Conservation (phyloP, 306 rosid species). For the Erythrophleum fordii region DNA sequence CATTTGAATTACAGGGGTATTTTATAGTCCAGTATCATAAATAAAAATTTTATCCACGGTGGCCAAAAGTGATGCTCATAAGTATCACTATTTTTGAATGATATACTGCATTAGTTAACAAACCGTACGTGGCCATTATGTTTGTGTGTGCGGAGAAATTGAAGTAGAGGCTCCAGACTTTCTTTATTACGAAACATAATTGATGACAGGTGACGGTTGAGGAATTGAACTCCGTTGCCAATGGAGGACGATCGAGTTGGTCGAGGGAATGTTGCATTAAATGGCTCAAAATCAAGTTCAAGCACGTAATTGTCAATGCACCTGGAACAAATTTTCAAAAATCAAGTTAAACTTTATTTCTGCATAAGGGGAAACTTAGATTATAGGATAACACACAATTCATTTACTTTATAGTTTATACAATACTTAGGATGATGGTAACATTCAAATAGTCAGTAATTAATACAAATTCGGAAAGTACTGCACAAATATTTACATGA, state of each 20-base stretch:
- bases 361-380: neutral
- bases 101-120: conserved; percentile 4
- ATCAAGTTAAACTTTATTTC: neutral
- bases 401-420: neutral
- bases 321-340: conserved; percentile 42
- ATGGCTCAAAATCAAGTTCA: conserved; percentile 83
- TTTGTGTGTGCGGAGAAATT: conserved; percentile 70
- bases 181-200: conserved; percentile 73
- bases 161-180: conserved; percentile 67
- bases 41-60: neutral
- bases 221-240: conserved; percentile 85
- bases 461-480: neutral
- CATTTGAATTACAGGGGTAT: neutral
- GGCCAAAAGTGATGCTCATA: neutral
- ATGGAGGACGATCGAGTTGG: conserved; percentile 71
- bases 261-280: conserved; percentile 71
- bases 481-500: neutral
- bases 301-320: conserved; percentile 46
- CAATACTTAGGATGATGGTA: neutral
- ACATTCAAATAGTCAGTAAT: neutral
- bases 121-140: conserved; percentile 61
- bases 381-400: neutral
- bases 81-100: neutral
- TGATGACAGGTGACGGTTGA: conserved; percentile 80
- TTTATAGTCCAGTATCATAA: neutral